phyloP scores from a whole-genome alignment of 495 filamentous ascomycete genomes.

The Neurospora sp. region DNA sequence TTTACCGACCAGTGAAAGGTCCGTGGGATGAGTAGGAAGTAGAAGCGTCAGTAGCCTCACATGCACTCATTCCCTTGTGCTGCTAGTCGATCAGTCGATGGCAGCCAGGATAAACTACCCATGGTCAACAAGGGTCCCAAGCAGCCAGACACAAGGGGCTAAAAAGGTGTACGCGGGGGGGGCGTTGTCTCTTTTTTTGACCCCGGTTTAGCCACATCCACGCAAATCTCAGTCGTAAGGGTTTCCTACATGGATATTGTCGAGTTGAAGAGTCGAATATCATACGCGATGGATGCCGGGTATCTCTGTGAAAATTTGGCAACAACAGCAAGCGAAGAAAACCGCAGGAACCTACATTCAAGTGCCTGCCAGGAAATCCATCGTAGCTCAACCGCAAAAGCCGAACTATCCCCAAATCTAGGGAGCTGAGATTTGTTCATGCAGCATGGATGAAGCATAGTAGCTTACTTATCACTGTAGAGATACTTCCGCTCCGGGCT shows the following conservation, averaged over 20 bases:
- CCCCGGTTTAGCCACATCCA: slow-evolving; percentile 5
- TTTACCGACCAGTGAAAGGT: neutral
- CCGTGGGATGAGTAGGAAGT: neutral
- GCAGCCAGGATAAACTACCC: slow-evolving; percentile 8
- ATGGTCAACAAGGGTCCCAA: slow-evolving; percentile 16
- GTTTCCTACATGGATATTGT: neutral
- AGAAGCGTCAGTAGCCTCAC: neutral
- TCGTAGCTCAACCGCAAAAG: neutral
- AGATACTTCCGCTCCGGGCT: neutral
- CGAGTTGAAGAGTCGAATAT: neutral
- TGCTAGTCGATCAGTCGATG: slow-evolving; percentile 21
- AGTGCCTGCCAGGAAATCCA: neutral
- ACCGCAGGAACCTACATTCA: neutral
- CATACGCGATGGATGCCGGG: neutral
- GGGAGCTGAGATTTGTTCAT: neutral
- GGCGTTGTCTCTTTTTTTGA: neutral
- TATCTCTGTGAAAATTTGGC: neutral
- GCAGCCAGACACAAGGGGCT: slow-evolving; percentile 8
- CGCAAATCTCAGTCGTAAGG: neutral
- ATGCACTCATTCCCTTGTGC: slow-evolving; percentile 11
- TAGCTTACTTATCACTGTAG: neutral
- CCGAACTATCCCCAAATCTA: neutral
- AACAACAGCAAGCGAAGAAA: neutral
- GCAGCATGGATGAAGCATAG: neutral
- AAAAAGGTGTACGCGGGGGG: slow-evolving; percentile 8